Evolutionary conservation across 2,329 filamentous ascomycete species (phyloP), one percentile per base, ranked within the genome.

Genomic region (Xylariales sp.): DNA sequence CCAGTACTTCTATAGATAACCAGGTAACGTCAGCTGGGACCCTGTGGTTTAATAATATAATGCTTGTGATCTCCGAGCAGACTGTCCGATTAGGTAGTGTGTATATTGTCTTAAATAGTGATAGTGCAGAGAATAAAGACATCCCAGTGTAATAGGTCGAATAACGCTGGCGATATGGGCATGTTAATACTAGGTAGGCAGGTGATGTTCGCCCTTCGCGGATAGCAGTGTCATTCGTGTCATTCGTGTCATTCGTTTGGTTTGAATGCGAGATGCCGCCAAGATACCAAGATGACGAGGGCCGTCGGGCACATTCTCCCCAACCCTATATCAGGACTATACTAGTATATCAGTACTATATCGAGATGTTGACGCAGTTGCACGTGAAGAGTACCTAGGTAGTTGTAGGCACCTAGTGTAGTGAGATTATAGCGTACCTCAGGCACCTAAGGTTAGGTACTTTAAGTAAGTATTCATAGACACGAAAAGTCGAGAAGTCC

Each of bases 351-450:
- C 23, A 23, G 23, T 23, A 23, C 23, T 23, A 2, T 32, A 32
- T 56, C 14, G 18, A 41, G 18, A 28, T 49, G 2, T 41, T 10
- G 5, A 41, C 39, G 12, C 12, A 41, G 32, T 5, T 34, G 32
- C 32, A 34, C 23, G 23, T 23, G 23, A 23, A 23, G 23, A 23
- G 23, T 23, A 23, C 23, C 36, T 39, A 10, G 36, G 36, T 39
- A 39, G 36, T 8, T 39, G 45, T 23, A 48, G 16, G 18, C n/a
- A n/a, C n/a, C n/a, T 49, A 7, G 39, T 56, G 32, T 41, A 30
- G 49, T 64, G 49, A 64, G 62, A 57, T 57, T 63, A 52, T 57
- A 50, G 39, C 23, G n/a, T 34, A 36, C 34, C 45, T 49, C 34
- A 49, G 18, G 23, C 23, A 23, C n/a, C n/a, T n/a, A n/a, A n/a